These are phyloP conservation scores for Neofusicoccum kwambonambiense DNA, from an alignment of 2,329 filamentous ascomycete genomes.

Conservation along the genomic window DNA sequence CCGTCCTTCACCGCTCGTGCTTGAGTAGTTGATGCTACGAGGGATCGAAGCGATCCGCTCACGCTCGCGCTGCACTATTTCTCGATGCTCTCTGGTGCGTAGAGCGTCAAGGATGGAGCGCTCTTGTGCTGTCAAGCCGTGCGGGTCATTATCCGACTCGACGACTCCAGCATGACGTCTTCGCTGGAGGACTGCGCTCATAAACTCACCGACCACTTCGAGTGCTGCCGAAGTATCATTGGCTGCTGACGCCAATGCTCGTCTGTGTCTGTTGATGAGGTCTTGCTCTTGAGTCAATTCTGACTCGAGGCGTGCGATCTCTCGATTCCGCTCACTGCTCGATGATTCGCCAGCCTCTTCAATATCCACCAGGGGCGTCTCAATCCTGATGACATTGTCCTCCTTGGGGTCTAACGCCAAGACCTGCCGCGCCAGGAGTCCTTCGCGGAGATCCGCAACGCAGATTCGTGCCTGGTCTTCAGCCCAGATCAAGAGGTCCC, in stretches of 20 bases:
- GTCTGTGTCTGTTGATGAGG: constrained; percentile 44
- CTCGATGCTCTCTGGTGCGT: constrained; percentile 42
- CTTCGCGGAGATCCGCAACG: constrained; percentile 68
- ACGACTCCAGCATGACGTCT: constrained; percentile 36
- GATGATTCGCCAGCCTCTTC: constrained; percentile 43
- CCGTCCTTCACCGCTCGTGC: not conserved
- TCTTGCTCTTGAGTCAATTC: constrained; percentile 49
- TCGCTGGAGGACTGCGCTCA: constrained; percentile 20
- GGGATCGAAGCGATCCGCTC: constrained; percentile 35
- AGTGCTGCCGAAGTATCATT: constrained; percentile 14
- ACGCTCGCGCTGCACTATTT: constrained; percentile 34
- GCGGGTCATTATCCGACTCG: constrained; percentile 45
- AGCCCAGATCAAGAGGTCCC: constrained; percentile 89
- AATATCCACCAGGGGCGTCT: constrained; percentile 41
- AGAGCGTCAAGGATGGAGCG: constrained; percentile 48
- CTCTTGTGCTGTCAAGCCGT: constrained; percentile 46
- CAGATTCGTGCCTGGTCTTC: constrained; percentile 79
- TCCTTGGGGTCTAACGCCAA: constrained; percentile 61
- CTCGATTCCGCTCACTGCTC: constrained; percentile 38
- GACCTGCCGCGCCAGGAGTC: constrained; percentile 67
- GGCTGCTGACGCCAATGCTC: constrained; percentile 34
- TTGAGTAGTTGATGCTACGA: constrained; percentile 43
- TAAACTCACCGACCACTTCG: constrained; percentile 11
- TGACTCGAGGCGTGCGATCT: not conserved
- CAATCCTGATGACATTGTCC: constrained; percentile 56